Evolutionary conservation across 164 flowering plant genomes (phyloP).

Genomic region (Tetracentron sinense): DNA sequence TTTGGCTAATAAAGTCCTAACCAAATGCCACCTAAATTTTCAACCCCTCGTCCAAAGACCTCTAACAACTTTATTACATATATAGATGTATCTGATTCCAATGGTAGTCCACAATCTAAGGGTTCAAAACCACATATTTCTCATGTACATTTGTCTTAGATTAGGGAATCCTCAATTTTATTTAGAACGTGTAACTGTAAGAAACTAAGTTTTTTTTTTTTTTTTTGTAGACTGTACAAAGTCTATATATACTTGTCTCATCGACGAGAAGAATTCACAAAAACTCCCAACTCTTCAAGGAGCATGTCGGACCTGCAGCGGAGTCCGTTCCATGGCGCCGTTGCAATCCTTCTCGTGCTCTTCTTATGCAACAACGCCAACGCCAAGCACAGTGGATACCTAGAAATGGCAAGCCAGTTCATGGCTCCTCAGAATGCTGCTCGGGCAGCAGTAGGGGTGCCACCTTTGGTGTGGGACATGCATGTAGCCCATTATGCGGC

Average conservation of each 20-base stretch:
- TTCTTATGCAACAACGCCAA: constrained; percentile 8
- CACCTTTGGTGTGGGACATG: constrained; percentile 51
- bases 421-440: constrained; percentile 54
- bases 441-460: constrained; percentile 26
- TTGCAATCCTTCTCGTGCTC: constrained; percentile 21
- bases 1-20: too few relatives aligned
- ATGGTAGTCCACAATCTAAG: not conserved
- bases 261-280: not conserved
- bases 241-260: too few relatives aligned
- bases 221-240: too few relatives aligned
- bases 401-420: constrained; percentile 27
- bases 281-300: not conserved
- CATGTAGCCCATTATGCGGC: constrained; percentile 43
- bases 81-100: not conserved
- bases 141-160: too few relatives aligned
- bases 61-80: constrained; percentile 5
- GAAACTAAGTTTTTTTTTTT: too few relatives aligned
- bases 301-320: not conserved
- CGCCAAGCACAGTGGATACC: not conserved
- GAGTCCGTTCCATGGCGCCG: not conserved
- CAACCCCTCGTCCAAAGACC: constrained; percentile 11
- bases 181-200: too few relatives aligned
- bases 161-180: too few relatives aligned
- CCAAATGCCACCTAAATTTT: too few relatives aligned
- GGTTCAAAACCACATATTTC: too few relatives aligned